Evolutionary conservation across 495 filamentous ascomycete genomes (phyloP), one percentile per base, ranked within the genome.

Genomic region (Staphylotrichum tortipilum): DNA sequence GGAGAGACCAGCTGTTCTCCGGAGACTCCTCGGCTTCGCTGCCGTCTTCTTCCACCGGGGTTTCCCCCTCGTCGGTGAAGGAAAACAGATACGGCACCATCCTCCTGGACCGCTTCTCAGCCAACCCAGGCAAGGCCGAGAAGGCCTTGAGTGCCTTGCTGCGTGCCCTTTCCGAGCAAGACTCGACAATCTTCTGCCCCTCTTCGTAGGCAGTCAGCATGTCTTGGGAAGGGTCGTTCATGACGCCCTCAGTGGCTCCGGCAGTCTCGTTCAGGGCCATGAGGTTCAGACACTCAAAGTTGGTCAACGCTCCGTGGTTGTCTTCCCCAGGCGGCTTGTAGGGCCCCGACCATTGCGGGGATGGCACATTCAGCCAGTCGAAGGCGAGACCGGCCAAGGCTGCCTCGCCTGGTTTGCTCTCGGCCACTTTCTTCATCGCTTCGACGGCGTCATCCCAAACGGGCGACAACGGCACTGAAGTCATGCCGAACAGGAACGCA

Each of bases 281-380:
- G 35, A 89, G 61, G 65, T 95, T 91, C 29, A 78, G 79, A 59
- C 90, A 95, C 64, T 91, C 79, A 61, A 92, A 98, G 47, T 88
- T 78, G 1, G 80, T 83, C 22, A 68, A 17, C 4, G 53, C 35
- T 68, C 53, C 19, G 60, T 62, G 17, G 50, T 54, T 30, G 33
- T 59, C 37, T 10, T 56, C 56, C 18, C 18, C 31, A 9, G 61
- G 57, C n/a, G 56, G 44, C 50, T 59, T 57, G 44, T 39, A 57
- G 8, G 57, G 49, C 3, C 69, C 73, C 5, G 71, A 64, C 64
- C 71, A 70, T 21, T 68, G 55, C 7, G 73, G 68, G 5, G 78
- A 78, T 31, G 73, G 67, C 41, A 78, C 67, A 36, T 84, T 76
- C 14, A 98, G 68, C 91, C 90, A 96, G 36, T 78, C 68, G 53